Base-by-base conservation (phyloP, 352 stramenopile genomes). In the Phytopythium montanum region DNA sequence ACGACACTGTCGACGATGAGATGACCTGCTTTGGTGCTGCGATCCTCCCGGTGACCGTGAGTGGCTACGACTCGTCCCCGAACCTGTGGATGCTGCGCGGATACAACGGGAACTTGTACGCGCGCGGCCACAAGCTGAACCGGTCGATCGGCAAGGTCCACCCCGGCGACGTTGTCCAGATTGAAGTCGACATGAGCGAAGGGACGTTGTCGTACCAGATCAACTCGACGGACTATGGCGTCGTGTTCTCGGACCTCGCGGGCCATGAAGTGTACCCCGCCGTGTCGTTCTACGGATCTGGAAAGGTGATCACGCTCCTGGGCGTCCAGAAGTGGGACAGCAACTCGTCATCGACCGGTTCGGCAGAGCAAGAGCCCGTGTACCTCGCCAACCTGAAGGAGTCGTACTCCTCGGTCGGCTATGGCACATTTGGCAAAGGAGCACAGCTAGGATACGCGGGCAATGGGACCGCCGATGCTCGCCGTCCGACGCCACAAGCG, bases 71-170 rank as follows among this genome's bases (percentile, higher is more conserved):
- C 56, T 96, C 89, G 16, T 96, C 87, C 25, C 85, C 88, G 10
- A 96, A 79, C 65, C 62, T 97, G 33, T 97, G 90, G 90, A 97
- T 97, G 90, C 62, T 96, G 2, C 78, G 90, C 48, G 87, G 88
- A 8, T 97, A 97, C 69, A 97, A 97, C 42, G 90, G 90, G 25
- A 95, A 96, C 48, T 59, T 97, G 29, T 97, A 97, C 53, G 85
- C 87, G 18, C 86, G 89, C 31, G 90, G 90, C 3, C 82, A 94
- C 61, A 96, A 96, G 54, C 60, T 97, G 39, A 91, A 64, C 33
- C 71, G 81, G 33, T 89, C 82, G 1, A 94, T 96, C 33, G 80
- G 85, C 9, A 97, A 96, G 73, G 85, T 96, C 2, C 89, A 97
- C 38, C 88, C 89, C 23, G 89, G 89, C 18, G 89, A 97, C 62